phyloP scores from a whole-genome alignment of 2,329 filamentous ascomycete genomes.

The Talaromyces sp. region DNA sequence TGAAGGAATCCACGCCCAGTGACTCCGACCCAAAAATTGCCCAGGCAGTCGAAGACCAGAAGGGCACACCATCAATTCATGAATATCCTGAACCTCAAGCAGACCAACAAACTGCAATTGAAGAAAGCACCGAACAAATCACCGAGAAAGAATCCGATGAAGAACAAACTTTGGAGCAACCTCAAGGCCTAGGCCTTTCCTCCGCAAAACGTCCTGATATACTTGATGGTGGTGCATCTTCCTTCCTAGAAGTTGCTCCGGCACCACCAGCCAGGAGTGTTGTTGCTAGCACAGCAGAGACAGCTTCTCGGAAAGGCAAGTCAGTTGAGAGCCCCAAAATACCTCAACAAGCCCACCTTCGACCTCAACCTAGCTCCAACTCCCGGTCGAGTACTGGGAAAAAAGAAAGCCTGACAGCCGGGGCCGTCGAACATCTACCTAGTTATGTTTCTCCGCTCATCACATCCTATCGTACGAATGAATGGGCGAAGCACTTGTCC shows the following conservation, averaged over 20 bases:
- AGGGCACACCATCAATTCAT: not conserved
- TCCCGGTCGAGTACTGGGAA: conserved; percentile 13
- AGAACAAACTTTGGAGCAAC: not conserved
- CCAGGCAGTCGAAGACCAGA: not conserved
- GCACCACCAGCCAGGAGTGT: not conserved
- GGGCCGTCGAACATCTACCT: conserved; percentile 54
- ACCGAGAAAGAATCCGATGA: not conserved
- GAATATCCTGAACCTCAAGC: not conserved
- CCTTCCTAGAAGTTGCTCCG: not conserved
- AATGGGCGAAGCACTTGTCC: conserved; percentile 89
- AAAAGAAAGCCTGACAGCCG: conserved; percentile 24
- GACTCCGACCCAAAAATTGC: not conserved
- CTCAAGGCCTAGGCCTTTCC: not conserved
- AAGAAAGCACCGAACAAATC: not conserved
- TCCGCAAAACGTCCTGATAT: conserved; percentile 1
- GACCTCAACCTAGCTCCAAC: conserved; percentile 4
- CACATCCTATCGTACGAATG: conserved; percentile 80
- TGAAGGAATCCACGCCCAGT: not conserved
- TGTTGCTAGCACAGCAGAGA: not conserved
- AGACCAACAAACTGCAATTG: not conserved
- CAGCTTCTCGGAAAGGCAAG: not conserved
- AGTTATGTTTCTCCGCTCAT: conserved; percentile 69
- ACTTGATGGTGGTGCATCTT: not conserved
- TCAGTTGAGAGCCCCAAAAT: not conserved
- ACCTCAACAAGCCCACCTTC: not conserved